These are phyloP conservation scores for Voacanga thouarsii DNA, from an alignment of 257 asterid species.

Conservation along the genomic window DNA sequence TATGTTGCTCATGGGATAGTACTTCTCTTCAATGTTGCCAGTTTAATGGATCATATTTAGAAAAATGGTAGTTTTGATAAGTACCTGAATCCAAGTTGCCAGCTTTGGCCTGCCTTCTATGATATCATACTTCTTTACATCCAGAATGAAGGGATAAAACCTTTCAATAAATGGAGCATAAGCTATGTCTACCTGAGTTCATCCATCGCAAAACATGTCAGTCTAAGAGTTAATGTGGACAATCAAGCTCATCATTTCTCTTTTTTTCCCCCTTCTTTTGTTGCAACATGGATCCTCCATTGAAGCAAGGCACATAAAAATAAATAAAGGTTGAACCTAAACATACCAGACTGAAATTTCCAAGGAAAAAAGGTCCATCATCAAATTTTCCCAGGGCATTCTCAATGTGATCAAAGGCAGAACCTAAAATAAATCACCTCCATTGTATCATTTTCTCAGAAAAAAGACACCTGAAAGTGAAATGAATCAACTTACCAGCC, in stretches of 20 bases:
- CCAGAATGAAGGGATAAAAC: conserved; percentile 45
- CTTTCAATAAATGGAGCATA: conserved; percentile 74
- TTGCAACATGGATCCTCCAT: not conserved
- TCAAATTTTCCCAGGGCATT: conserved; percentile 61
- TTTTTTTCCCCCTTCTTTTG: not conserved
- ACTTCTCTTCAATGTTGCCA: not conserved
- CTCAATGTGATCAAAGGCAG: conserved; percentile 66
- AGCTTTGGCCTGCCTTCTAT: conserved; percentile 58
- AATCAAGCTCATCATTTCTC: not conserved
- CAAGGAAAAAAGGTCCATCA: conserved; percentile 78
- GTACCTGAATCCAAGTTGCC: conserved; percentile 74
- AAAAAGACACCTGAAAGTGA: not conserved
- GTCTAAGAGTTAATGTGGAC: not conserved
- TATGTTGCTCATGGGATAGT: not conserved
- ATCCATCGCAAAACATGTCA: not conserved
- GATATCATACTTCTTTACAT: conserved; percentile 59
- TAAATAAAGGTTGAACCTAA: not conserved
- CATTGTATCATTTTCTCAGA: conserved; percentile 8
- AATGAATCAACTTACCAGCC: conserved; percentile 36
- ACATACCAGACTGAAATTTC: conserved; percentile 74
- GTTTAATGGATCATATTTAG: not conserved
- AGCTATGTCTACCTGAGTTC: conserved; percentile 73
- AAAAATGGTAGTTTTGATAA: not conserved
- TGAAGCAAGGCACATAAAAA: not conserved
- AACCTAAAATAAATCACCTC: conserved; percentile 30